Percentiles rank a stretch among this genome's conserved stretches.
These are phyloP conservation scores for Diutina siamensis DNA, from an alignment of 1,139 yeast genomes.

Conservation along the genomic window DNA sequence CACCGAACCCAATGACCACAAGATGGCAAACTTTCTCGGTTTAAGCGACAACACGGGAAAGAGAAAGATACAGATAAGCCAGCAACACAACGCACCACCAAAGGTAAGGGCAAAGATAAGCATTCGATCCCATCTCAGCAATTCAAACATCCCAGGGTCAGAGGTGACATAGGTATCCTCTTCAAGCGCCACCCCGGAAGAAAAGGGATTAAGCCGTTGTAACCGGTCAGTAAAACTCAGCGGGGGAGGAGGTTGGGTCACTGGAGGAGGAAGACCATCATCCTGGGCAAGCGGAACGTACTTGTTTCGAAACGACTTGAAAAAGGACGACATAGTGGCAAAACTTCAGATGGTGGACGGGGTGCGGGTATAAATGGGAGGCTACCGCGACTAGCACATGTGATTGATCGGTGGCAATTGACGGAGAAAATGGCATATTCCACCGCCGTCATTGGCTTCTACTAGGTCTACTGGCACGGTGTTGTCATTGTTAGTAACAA, in stretches of 20 bases:
- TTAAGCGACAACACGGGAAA: conserved; percentile 84
- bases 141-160: conserved; percentile 35
- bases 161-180: conserved; percentile 36
- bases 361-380: background rate
- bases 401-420: background rate
- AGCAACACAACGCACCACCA: conserved; percentile 43
- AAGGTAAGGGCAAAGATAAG: conserved; percentile 44
- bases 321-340: background rate
- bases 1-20: conserved; percentile 90
- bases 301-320: conserved; percentile 8
- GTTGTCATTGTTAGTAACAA: no score
- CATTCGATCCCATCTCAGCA: conserved; percentile 50
- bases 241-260: conserved; percentile 16
- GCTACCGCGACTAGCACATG: background rate
- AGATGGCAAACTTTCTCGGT: conserved; percentile 80
- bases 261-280: conserved; percentile 32
- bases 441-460: no score
- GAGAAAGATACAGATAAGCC: conserved; percentile 43
- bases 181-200: conserved; percentile 24
- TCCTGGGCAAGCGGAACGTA: conserved; percentile 25
- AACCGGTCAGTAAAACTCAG: conserved; percentile 13
- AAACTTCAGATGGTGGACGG: background rate
- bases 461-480: no score
- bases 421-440: no score
- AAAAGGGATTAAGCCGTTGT: conserved; percentile 30